phyloP scores from a whole-genome alignment of 2,329 filamentous ascomycete species.

The Aspergillus sojae region DNA sequence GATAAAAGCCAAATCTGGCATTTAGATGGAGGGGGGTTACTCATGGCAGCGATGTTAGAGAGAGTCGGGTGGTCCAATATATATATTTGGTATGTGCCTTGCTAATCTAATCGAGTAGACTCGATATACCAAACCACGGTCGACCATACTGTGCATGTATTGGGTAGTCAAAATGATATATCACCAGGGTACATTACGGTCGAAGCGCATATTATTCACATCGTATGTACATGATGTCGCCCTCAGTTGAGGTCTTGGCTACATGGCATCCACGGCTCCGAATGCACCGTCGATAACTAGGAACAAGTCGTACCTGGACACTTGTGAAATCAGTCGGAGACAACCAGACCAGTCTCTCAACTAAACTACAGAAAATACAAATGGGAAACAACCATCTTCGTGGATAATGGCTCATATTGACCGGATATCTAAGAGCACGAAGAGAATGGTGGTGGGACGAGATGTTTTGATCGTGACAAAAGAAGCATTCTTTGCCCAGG shows the following conservation, averaged over 20 bases:
- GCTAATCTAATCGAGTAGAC: too few species aligned
- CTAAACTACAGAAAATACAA: background rate
- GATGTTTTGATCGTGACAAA: slow-evolving; percentile 4
- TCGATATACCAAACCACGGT: too few species aligned
- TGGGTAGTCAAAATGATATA: too few species aligned
- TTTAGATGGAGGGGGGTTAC: background rate
- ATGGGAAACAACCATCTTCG: background rate
- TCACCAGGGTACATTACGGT: too few species aligned
- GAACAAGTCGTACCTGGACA: too few species aligned
- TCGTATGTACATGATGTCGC: background rate
- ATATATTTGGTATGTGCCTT: too few species aligned
- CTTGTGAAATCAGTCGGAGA: too few species aligned
- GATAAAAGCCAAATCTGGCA: rapidly evolving
- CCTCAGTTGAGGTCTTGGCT: background rate
- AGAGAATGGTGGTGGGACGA: background rate
- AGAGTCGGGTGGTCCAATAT: too few species aligned
- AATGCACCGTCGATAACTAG: background rate
- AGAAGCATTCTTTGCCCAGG: slow-evolving; percentile 2
- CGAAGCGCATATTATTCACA: background rate
- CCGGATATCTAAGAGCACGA: slow-evolving; percentile 2
- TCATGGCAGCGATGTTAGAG: too few species aligned
- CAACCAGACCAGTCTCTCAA: background rate
- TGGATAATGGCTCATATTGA: background rate
- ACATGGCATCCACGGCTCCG: background rate
- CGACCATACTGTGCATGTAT: background rate